A percentile compares a stretch with the other conserved stretches of the same genome.
Conservation (phyloP, 1,284 basidiomycete genomes). For the Inonotus obliquus region DNA sequence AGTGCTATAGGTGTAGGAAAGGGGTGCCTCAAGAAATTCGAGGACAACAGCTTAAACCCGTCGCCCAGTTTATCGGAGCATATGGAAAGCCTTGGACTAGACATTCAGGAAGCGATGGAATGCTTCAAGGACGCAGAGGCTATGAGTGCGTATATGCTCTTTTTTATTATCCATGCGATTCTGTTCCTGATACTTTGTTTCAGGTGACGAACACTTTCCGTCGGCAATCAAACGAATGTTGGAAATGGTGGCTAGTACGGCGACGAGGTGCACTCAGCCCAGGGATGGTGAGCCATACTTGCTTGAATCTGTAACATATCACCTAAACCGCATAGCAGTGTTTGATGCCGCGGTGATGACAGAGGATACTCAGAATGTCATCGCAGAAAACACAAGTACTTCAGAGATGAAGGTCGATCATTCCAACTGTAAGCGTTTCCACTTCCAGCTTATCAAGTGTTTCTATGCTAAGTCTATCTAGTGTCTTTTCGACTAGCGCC, state of each 20-base stretch:
- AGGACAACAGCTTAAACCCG: neutral
- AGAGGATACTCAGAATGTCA: neutral
- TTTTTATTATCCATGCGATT: neutral
- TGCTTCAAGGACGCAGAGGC: neutral
- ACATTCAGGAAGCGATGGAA: neutral
- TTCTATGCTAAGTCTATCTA: neutral
- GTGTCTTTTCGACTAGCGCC: neutral
- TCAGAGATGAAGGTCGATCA: neutral
- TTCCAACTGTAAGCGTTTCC: neutral
- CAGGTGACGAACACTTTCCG: neutral
- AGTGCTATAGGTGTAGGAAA: neutral
- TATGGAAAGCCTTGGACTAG: neutral
- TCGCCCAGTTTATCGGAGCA: neutral
- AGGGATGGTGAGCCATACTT: neutral
- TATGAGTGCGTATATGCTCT: neutral
- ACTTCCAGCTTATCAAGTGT: neutral
- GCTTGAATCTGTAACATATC: neutral
- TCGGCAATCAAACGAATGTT: neutral
- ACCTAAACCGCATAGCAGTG: neutral
- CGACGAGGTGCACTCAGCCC: neutral
- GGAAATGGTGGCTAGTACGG: neutral
- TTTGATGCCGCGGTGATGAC: slow-evolving; percentile 8
- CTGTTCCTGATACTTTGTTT: neutral
- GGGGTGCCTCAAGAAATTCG: neutral
- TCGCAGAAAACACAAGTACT: neutral